Evolutionary conservation across 1,284 basidiomycete genomes (phyloP).

Genomic region (Sanghuangporus sanghuang): DNA sequence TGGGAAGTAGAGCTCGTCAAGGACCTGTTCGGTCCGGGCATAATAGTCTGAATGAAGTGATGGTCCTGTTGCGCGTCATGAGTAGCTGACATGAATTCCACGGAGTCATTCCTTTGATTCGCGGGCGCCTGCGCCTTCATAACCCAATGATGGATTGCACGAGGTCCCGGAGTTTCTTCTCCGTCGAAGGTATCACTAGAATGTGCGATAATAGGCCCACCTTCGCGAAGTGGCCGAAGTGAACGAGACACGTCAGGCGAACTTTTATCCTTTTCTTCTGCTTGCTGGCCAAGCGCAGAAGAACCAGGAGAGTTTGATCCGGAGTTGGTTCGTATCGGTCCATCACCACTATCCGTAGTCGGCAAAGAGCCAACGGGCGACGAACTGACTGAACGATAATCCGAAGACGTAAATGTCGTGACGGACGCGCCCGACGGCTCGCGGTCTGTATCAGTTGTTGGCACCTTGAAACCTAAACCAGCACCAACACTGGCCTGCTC

Average conservation of each 20-base stretch:
- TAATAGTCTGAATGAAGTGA: constrained; percentile 23
- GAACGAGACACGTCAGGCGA: background rate
- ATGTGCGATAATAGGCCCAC: background rate
- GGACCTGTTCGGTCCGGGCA: constrained; percentile 6
- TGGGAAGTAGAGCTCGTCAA: constrained; percentile 21
- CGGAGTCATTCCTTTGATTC: constrained; percentile 8
- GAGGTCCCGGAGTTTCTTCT: constrained; percentile 18
- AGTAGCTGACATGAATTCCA: constrained; percentile 8
- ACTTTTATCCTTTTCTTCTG: constrained; percentile 14
- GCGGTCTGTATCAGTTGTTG: constrained; percentile 38
- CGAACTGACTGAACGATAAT: constrained; percentile 60
- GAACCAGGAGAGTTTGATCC: constrained; percentile 4
- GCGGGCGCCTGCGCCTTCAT: constrained; percentile 14
- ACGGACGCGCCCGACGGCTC: constrained; percentile 51
- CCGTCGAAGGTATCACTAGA: constrained; percentile 10
- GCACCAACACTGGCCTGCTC: constrained; percentile 31
- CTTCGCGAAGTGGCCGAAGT: constrained; percentile 3
- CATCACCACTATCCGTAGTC: constrained; percentile 16
- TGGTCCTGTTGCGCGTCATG: constrained; percentile 28
- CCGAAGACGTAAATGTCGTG: constrained; percentile 54
- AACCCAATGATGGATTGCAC: constrained; percentile 17
- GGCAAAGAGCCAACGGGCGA: constrained; percentile 47
- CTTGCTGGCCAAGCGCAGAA: constrained; percentile 7
- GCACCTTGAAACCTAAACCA: constrained; percentile 41
- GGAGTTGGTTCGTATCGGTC: constrained; percentile 3